Base-by-base conservation (phyloP, 2,329 filamentous ascomycete species). In the Huntiella decipiens region DNA sequence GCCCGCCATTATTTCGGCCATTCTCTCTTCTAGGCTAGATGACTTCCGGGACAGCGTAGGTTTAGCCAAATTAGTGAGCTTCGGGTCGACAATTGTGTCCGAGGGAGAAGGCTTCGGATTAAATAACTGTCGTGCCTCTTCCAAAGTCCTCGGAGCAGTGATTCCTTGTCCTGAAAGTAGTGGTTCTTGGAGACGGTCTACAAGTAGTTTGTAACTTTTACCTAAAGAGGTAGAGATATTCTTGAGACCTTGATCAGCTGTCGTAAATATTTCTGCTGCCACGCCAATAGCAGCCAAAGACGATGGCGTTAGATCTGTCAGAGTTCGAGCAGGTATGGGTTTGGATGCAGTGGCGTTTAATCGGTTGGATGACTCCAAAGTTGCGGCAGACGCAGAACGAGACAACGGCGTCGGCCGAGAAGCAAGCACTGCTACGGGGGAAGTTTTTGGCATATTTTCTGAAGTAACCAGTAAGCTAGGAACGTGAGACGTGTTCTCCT, bases 171-270 rank as follows among this genome's bases (percentile, higher is more conserved):
- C 56, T 6, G 60, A 56, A 10, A n/a, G 31, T 38, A 61, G 60
- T 10, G 56, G 54, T 58, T 94, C 86, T 51, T 82, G 84, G 15
- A 95, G 68, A 53, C 86, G 83, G 12, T 88, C 88, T 46, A 98
- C 76, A 17, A 98, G 66, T 58, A 96, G 93, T 50, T 86, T 91
- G 63, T 95, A 92, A 58, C 86, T 95, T 56, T 84, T 86, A 50
- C 88, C 87, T 3, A 96, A 66, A 41, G 85, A 92, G 56, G 73
- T 87, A 51, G 88, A 83, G 53, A 98, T 94, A 33, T 79, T 92
- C 57, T 95, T 93, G 52, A 96, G 68, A 1, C 87, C 74, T 58
- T 94, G 86, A 56, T 98, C 91, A 8, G 91, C 91, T 1, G 85
- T 87, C 53, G 73, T 86, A 19, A 94, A 77, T 2, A 82, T 82